These are phyloP conservation scores for Diplocarpon mali DNA, from an alignment of 2,329 filamentous ascomycete genomes.

Conservation along the genomic window DNA sequence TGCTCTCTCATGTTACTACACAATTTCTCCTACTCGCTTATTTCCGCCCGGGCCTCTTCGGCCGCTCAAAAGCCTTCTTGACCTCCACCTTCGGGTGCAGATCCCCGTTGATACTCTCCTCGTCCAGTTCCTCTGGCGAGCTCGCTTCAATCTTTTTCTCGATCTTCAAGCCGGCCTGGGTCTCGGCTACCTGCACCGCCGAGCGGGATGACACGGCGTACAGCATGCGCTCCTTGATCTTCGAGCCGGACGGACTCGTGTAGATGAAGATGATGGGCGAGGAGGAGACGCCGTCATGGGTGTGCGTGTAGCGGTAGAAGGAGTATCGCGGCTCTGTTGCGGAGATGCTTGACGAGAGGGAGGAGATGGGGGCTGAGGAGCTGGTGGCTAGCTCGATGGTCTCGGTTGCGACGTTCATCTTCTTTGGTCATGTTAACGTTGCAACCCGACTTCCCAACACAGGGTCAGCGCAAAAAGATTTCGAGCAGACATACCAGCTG, in stretches of 20 bases:
- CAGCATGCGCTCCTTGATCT: conserved; percentile 76
- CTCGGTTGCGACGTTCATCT: conserved; percentile 62
- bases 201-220: conserved; percentile 63
- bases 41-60: conserved; percentile 59
- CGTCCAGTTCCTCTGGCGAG: conserved; percentile 59
- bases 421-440: conserved; percentile 32
- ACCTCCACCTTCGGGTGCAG: conserved; percentile 55
- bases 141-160: conserved; percentile 62
- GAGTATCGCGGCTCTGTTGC: conserved; percentile 62
- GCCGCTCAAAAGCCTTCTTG: conserved; percentile 62
- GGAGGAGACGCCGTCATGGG: conserved; percentile 39
- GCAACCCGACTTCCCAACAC: not conserved
- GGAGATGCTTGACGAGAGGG: conserved; percentile 51
- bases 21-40: conserved; percentile 9
- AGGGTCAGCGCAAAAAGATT: not conserved
- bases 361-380: conserved; percentile 41
- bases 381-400: conserved; percentile 51
- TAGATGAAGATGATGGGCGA: conserved; percentile 68
- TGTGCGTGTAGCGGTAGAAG: conserved; percentile 60
- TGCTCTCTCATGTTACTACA: not conserved
- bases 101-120: conserved; percentile 52
- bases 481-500: conserved; percentile 46
- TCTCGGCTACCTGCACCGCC: conserved; percentile 54
- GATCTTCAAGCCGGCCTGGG: conserved; percentile 52
- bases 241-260: conserved; percentile 62